phyloP scores from a whole-genome alignment of 1,284 basidiomycete species.

The Moesziomyces aphidis region DNA sequence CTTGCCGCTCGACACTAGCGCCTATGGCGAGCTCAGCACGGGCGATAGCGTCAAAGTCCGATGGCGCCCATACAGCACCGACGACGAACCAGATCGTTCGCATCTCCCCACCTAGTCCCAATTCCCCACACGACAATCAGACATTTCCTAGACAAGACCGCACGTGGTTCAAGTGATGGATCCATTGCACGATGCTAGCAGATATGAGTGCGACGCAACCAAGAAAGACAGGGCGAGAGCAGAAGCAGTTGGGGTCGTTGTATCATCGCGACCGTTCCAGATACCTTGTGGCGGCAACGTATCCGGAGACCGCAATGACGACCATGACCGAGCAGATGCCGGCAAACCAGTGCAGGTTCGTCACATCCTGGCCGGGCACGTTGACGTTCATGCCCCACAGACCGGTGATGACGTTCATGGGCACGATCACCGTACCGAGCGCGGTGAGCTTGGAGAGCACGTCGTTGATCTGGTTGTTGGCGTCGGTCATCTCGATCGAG shows the following conservation, averaged over 20 bases:
- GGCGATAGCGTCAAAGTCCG: slow-evolving; percentile 40
- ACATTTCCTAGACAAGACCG: background rate
- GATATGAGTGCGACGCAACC: background rate
- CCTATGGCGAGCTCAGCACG: slow-evolving; percentile 22
- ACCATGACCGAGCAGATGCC: slow-evolving; percentile 64
- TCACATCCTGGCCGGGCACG: slow-evolving; percentile 63
- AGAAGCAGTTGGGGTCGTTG: background rate
- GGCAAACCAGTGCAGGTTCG: slow-evolving; percentile 64
- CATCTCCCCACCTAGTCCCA: background rate
- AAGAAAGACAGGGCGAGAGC: background rate
- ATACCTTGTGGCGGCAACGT: slow-evolving; percentile 65
- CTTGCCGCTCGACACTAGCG: slow-evolving; percentile 5
- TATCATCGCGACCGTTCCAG: slow-evolving; percentile 45
- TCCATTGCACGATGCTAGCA: no score
- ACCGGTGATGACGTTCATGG: slow-evolving; percentile 70
- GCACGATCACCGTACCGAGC: slow-evolving; percentile 92
- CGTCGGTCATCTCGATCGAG: slow-evolving; percentile 77
- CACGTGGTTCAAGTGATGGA: no score
- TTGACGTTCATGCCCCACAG: slow-evolving; percentile 68
- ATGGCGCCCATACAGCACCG: slow-evolving; percentile 25
- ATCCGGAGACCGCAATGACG: slow-evolving; percentile 62
- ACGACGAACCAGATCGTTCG: slow-evolving; percentile 35
- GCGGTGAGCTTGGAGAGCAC: slow-evolving; percentile 98
- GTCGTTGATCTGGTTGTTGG: slow-evolving; percentile 99
- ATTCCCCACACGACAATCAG: background rate